Base-by-base conservation (phyloP, 139 green algal genomes). In the Picocystis salinarum region DNA sequence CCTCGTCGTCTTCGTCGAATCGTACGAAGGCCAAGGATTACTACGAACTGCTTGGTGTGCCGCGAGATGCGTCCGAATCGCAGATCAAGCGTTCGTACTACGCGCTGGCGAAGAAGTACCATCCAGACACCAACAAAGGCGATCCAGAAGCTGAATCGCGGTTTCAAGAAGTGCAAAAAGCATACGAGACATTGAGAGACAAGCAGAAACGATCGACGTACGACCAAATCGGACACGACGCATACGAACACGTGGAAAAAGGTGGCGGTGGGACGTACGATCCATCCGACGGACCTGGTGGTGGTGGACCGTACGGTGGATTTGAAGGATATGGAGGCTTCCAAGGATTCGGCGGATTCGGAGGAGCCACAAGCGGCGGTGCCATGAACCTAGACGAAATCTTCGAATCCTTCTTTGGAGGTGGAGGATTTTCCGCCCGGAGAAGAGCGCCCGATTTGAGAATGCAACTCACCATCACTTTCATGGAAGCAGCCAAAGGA, bases 51-150 rank as follows among this genome's bases (percentile, higher is more conserved):
- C 56, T 96, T 10, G 59, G 72, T 36, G 69, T 96, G 3, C 50
- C 74, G 3, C 66, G 67, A 24, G 59, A 53, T 19, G 89, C 89
- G 4, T 64, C 42, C 5, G 82, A 95, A 0, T 63, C 65, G 2
- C 69, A 84, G 45, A 89, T 99, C 34, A 97, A 97, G 55, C 63
- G 84, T 4, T 70, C 80, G 0, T 99, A 96, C 44, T 60, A 82
- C 15, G 95, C 95, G 56, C 60, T 97, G 1, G 89, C 89, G 13
- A 58, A 96, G 6, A 73, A 96, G 55, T 92, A 91, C 54, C 89
- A 99, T 47, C 89, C 89, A 26, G 82, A 92, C 47, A 82, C 76
- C 10, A 92, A 92, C 59, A 79, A 85, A 71, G 79, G 79, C 15
- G 54, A 66, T 28, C 52, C 54, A 11, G 63, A 77, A 31, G 79